Evolutionary conservation across 306 rosid species (phyloP).

Genomic region (Casuarina equisetifolia): DNA sequence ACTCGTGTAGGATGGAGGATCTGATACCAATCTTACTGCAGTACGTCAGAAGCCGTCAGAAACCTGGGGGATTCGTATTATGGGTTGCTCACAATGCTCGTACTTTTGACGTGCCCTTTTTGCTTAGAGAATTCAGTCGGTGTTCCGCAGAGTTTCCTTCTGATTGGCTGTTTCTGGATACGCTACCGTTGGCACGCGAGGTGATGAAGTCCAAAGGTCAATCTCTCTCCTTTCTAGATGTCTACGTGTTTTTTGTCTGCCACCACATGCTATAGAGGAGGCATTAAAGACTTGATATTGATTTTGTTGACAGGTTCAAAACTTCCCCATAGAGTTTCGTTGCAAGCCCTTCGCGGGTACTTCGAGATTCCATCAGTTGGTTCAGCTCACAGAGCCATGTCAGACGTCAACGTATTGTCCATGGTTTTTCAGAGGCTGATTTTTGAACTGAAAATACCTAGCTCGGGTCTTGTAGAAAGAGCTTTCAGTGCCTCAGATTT

Average conservation of each 20-base stretch:
- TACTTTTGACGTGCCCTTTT: constrained; percentile 80
- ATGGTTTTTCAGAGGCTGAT: constrained; percentile 60
- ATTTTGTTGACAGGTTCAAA: constrained; percentile 49
- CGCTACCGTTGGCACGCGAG: constrained; percentile 63
- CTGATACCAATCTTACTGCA: constrained; percentile 65
- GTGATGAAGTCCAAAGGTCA: constrained; percentile 60
- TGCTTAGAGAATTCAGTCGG: constrained; percentile 62
- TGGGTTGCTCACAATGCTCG: constrained; percentile 84
- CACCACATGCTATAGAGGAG: neutral
- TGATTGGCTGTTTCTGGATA: constrained; percentile 69
- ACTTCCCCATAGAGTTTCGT: constrained; percentile 29
- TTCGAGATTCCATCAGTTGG: constrained; percentile 52
- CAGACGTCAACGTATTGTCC: constrained; percentile 64
- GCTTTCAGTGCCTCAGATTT: constrained; percentile 60
- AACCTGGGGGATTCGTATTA: constrained; percentile 67
- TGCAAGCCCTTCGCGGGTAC: constrained; percentile 55
- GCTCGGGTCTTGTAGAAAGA: constrained; percentile 48
- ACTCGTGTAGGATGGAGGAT: constrained; percentile 71
- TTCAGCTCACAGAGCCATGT: constrained; percentile 85
- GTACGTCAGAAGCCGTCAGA: constrained; percentile 66
- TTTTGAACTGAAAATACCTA: constrained; percentile 52
- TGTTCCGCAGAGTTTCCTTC: constrained; percentile 57
- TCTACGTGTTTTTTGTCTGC: neutral
- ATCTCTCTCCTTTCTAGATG: constrained; percentile 18
- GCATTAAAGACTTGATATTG: constrained; percentile 22